These are phyloP conservation scores for Leishmania lainsoni DNA, from an alignment of 208 protist species.

Conservation along the genomic window DNA sequence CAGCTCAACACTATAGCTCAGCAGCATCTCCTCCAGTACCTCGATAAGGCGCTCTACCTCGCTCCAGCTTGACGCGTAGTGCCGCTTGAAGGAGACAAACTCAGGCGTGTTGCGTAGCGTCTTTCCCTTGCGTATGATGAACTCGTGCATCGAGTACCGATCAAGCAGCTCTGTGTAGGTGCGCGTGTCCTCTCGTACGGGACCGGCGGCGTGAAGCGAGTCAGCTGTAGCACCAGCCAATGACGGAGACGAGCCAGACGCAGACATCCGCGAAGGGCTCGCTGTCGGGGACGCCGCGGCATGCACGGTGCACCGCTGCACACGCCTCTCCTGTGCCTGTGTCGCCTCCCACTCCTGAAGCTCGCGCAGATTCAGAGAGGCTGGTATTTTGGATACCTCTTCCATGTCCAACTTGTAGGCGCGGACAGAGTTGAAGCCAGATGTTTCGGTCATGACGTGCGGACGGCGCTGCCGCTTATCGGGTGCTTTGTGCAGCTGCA, in stretches of 20 bases:
- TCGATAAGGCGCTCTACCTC: conserved; percentile 81
- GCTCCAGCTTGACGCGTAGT: conserved; percentile 82
- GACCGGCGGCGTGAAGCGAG: background rate
- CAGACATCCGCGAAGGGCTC: background rate
- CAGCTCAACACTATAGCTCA: conserved; percentile 79
- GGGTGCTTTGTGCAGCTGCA: conserved; percentile 33
- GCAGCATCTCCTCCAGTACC: conserved; percentile 78
- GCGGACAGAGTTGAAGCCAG: conserved; percentile 59
- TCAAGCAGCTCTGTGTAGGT: conserved; percentile 93
- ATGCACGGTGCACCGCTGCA: conserved; percentile 5
- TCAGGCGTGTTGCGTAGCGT: conserved; percentile 89
- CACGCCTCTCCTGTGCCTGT: conserved; percentile 31
- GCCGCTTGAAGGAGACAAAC: conserved; percentile 91
- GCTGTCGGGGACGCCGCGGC: conserved; percentile 6
- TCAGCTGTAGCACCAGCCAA: background rate
- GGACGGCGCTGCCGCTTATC: conserved; percentile 18
- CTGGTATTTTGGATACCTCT: conserved; percentile 73
- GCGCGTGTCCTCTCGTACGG: conserved; percentile 63
- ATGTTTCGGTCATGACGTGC: conserved; percentile 69
- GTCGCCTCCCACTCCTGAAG: conserved; percentile 73
- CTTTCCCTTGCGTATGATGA: conserved; percentile 91
- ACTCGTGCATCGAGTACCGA: conserved; percentile 95
- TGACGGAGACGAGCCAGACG: background rate
- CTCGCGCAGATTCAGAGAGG: conserved; percentile 74
- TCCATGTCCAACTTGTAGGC: conserved; percentile 74